These are phyloP conservation scores for Rhizopogon vesiculosus DNA, from an alignment of 768 basidiomycete genomes.

Conservation along the genomic window DNA sequence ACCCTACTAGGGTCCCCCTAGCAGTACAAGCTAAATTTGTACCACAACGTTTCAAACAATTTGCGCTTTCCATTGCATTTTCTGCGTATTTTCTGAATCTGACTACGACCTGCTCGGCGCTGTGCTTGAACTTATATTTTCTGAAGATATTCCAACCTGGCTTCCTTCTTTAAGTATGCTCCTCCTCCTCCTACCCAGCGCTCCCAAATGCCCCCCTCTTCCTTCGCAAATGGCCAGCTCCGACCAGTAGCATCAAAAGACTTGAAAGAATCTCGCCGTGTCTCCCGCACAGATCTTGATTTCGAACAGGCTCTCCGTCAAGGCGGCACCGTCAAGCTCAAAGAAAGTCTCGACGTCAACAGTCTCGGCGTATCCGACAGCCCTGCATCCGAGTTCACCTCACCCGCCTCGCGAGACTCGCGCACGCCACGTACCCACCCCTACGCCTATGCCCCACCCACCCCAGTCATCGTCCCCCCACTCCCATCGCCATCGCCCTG, in stretches of 20 bases:
- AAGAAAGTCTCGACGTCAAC: slow-evolving; percentile 68
- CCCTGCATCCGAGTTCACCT: slow-evolving; percentile 38
- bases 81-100: too few species aligned
- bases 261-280: slow-evolving; percentile 41
- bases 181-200: slow-evolving; percentile 36
- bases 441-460: slow-evolving; percentile 16
- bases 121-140: not conserved
- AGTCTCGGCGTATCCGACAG: slow-evolving; percentile 54
- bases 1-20: not conserved
- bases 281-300: slow-evolving; percentile 73
- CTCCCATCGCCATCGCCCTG: slow-evolving; percentile 59
- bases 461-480: slow-evolving; percentile 61
- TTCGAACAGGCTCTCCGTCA: slow-evolving; percentile 73
- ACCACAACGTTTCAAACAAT: not conserved
- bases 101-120: too few species aligned
- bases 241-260: slow-evolving; percentile 56
- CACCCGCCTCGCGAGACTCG: slow-evolving; percentile 31
- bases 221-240: slow-evolving; percentile 43
- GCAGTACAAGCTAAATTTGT: slow-evolving; percentile 1
- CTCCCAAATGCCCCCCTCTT: slow-evolving; percentile 38
- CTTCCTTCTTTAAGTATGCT: slow-evolving; percentile 58
- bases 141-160: slow-evolving; percentile 42
- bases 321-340: slow-evolving; percentile 64
- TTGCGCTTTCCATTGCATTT: not conserved
- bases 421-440: slow-evolving; percentile 26